Base-by-base conservation (phyloP, 2,329 filamentous ascomycete species). In the Penicillium sp. region DNA sequence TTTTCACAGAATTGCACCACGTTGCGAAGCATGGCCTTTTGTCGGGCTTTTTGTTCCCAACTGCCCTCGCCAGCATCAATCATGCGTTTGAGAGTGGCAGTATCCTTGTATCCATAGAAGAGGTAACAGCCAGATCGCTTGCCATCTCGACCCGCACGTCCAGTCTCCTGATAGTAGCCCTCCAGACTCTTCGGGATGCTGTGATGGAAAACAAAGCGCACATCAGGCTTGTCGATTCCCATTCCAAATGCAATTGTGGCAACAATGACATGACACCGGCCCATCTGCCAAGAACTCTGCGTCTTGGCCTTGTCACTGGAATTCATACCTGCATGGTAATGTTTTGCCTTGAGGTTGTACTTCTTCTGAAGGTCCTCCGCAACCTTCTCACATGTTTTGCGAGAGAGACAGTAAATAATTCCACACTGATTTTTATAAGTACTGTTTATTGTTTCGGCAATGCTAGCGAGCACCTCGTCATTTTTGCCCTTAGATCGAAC, bases 191-290 rank as follows among this genome's bases (percentile, higher is more conserved):
- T 97, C 1, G 94, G 94, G 6, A 99, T 80, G 41, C 86, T 89
- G 65, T 95, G 87, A 67, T 99, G 95, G 38, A 99, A 90, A 31
- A 99, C 94, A 69, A 95, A 99, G 26, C 94, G 88, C 44, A 99
- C 94, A 69, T 99, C 88, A 0, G 92, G 84, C 71, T 99, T 99
- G 76, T 99, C 94, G 60, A 99, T 99, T n/a, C 94, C 94, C 94
- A 99, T 99, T 6, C 94, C 94, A 68, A 99, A 99, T 23, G 94
- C 94, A 70, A 99, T 97, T 0, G 94, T 99, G 18, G 94, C 95
- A 45, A 99, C 94, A 41, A 99, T 95, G 31, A 99, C 89, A 61
- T 96, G 88, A 64, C 87, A 83, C 47, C 79, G 75, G 6, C 91
- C 90, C 41, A 75, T 76, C 70, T 99, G 94, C 94, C 94, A 99